Conservation (phyloP, 2,329 filamentous ascomycete species). For the Cordyceps tenuipes region DNA sequence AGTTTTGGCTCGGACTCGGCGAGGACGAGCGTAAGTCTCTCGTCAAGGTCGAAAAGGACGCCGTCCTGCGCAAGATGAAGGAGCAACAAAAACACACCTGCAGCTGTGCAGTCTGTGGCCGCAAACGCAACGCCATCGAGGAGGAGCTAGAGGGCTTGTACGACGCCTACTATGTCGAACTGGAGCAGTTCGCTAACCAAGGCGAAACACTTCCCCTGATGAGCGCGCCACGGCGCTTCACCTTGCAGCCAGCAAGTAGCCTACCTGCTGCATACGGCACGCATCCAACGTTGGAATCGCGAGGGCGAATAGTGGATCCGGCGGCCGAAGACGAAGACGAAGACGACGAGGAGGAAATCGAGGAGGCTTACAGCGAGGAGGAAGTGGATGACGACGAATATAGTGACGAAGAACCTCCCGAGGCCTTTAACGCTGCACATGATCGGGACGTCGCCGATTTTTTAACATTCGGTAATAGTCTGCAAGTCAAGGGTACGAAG, state of each 20-base stretch:
- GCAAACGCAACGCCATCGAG: conserved; percentile 94
- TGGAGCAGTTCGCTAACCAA: conserved; percentile 93
- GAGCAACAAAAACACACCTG: conserved; percentile 99
- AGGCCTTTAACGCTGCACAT: conserved; percentile 56
- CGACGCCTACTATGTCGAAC: conserved; percentile 95
- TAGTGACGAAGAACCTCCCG: conserved; percentile 57
- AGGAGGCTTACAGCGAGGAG: conserved; percentile 40
- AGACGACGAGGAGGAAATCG: conserved; percentile 47
- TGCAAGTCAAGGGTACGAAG: conserved; percentile 77
- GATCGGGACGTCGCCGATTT: conserved; percentile 73
- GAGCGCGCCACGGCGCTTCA: conserved; percentile 49
- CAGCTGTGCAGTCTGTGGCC: conserved; percentile 92
- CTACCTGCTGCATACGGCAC: conserved; percentile 49
- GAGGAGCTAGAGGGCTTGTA: conserved; percentile 96
- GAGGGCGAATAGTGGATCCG: conserved; percentile 65
- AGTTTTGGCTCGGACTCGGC: conserved; percentile 91
- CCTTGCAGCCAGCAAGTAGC: conserved; percentile 49
- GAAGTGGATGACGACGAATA: conserved; percentile 52
- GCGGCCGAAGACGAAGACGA: conserved; percentile 45
- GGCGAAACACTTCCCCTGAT: conserved; percentile 54
- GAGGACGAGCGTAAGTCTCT: conserved; percentile 92
- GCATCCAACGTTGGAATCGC: conserved; percentile 55
- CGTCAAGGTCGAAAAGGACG: conserved; percentile 97
- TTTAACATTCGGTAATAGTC: conserved; percentile 93
- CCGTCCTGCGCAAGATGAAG: conserved; percentile 98